Evolutionary conservation across 306 rosid genomes (phyloP), one percentile per base, ranked within the genome.

Genomic region (Cicer arietinum): DNA sequence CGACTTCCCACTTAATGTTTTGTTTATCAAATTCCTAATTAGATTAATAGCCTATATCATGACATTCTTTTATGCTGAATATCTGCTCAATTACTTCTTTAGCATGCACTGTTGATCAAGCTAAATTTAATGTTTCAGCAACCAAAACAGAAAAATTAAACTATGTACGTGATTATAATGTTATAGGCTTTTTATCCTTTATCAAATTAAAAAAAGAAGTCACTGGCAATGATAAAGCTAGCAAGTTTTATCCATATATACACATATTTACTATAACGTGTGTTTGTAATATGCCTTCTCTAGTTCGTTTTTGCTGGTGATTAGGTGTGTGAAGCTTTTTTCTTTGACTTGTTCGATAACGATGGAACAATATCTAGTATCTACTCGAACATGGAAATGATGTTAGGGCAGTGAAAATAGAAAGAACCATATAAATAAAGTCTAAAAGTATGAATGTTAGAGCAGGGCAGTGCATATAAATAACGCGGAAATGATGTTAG

Each of bases 101-200:
- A 43, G 54, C 44, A 10, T 43, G 54, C 8, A 54, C 67, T 12
- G 44, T 12, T 56, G 67, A 58, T 73, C 45, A 73, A 42, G 77
- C 47, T 74, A 41, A 61, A 74, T 61, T 50, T 46, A 44, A 45
- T 59, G 17, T 47, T 60, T 58, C 45, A 13, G 57, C 61, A 74
- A 47, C 70, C 59, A 60, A 60, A 59, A 44, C 4, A 7, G 17
- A 44, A 59, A 17, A 44, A 35, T 58, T 59, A n/a, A 46, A 14
- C 44, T 22, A 8, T 10, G 41, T 16, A 48, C 41, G 6, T 62
- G 22, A 50, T 53, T 57, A 41, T 52, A 37, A 64, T 46, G 35
- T 40, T 75, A 51, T 64, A 42, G 14, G 71, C 18, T 54, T 54
- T 54, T 76, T n/a, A 61, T 60, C 18, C 51, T 1, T 17, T 35